These are phyloP conservation scores for Thielaviopsis ethacetica DNA, from an alignment of 2,329 filamentous ascomycete species.

Conservation along the genomic window DNA sequence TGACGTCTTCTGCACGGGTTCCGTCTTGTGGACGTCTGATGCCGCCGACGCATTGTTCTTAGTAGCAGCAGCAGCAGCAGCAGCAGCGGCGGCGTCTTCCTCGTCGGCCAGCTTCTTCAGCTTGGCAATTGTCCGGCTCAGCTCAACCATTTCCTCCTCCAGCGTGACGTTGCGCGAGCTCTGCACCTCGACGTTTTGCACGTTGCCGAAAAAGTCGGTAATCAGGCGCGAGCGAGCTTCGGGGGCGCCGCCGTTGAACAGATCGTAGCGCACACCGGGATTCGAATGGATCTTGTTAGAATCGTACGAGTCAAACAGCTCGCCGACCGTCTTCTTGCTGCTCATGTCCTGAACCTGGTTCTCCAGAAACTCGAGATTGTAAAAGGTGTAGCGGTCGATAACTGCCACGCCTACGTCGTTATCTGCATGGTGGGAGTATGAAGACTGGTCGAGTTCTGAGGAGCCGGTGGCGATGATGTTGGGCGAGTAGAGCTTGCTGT, in stretches of 20 bases:
- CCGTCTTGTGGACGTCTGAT: constrained; percentile 2
- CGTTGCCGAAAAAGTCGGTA: constrained; percentile 96
- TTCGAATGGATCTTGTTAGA: constrained; percentile 87
- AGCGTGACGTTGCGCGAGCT: constrained; percentile 38
- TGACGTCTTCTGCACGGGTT: not conserved
- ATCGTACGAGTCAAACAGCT: constrained; percentile 92
- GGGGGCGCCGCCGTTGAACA: constrained; percentile 75
- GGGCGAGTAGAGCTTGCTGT: constrained; percentile 91
- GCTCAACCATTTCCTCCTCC: constrained; percentile 60
- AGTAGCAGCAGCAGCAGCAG: constrained; percentile 10
- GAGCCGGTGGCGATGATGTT: constrained; percentile 98
- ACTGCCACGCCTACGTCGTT: constrained; percentile 96
- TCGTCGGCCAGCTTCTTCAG: constrained; percentile 33
- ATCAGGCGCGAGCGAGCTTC: constrained; percentile 65
- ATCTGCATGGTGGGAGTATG: constrained; percentile 94
- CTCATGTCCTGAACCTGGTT: constrained; percentile 71
- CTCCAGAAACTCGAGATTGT: constrained; percentile 93
- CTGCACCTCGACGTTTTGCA: constrained; percentile 90
- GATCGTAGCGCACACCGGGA: constrained; percentile 81
- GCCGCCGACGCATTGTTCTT: constrained; percentile 10
- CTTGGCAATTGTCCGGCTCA: constrained; percentile 50
- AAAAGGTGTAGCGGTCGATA: constrained; percentile 97
- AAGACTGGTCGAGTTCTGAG: constrained; percentile 86
- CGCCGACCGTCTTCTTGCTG: constrained; percentile 78
- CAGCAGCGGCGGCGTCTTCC: constrained; percentile 20